These are phyloP conservation scores for Galeopsis tetrahit DNA, from an alignment of 257 asterid genomes.

Conservation along the genomic window DNA sequence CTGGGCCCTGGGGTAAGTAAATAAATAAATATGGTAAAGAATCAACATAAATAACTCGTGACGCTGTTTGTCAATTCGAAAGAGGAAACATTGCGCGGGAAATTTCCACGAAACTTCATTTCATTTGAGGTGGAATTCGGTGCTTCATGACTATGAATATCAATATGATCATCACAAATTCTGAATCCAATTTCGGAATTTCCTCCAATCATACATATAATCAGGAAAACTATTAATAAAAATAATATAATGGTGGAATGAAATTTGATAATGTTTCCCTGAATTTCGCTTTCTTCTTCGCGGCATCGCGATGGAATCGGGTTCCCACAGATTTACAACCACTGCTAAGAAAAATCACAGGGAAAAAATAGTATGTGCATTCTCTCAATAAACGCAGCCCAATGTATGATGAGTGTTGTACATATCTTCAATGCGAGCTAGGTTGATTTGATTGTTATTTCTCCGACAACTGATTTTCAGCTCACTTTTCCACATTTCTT, in stretches of 20 bases:
- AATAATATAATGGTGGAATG: background rate
- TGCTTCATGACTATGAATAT: background rate
- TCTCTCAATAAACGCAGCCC: constrained; percentile 33
- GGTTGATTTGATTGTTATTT: constrained; percentile 30
- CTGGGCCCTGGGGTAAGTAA: too few species aligned
- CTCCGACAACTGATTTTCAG: constrained; percentile 20
- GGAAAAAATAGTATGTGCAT: constrained; percentile 5
- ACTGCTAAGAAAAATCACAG: background rate
- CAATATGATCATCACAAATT: background rate
- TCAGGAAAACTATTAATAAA: background rate
- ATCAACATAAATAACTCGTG: too few species aligned
- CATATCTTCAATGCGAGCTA: constrained; percentile 33
- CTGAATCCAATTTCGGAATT: background rate
- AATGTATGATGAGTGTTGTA: background rate
- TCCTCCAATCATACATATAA: background rate
- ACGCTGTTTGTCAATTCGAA: background rate
- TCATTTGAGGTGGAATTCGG: background rate
- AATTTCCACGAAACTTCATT: constrained; percentile 24
- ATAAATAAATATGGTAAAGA: background rate
- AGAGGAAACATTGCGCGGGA: constrained; percentile 34
- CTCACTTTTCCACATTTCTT: background rate
- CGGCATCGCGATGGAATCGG: constrained; percentile 38
- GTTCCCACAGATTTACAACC: constrained; percentile 22
- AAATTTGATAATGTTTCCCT: background rate
- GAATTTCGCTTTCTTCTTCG: constrained; percentile 18